Percentiles rank a stretch among this genome's conserved stretches.
These are phyloP conservation scores for Chondrus crispus DNA, from an alignment of 23 red algal genomes.

Conservation along the genomic window DNA sequence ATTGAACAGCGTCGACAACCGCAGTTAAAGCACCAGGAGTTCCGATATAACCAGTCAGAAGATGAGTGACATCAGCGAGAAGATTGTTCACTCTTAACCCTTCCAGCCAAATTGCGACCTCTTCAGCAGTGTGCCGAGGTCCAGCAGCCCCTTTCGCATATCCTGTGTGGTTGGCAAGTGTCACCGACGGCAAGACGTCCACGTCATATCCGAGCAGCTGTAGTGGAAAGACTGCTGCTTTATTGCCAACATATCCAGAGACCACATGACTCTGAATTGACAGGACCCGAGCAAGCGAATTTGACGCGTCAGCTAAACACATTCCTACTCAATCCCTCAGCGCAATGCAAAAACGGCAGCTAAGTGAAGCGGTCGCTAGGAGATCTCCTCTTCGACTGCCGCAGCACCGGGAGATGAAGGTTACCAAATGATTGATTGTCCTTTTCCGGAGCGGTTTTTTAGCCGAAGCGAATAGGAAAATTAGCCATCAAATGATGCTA, in stretches of 20 bases:
- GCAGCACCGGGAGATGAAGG: too few relatives aligned
- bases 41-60: constrained; percentile 87
- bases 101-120: constrained; percentile 42
- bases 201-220: constrained; percentile 96
- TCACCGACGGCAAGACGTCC: constrained; percentile 81
- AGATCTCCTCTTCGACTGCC: too few relatives aligned
- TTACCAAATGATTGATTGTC: too few relatives aligned
- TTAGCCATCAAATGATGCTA: too few relatives aligned
- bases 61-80: constrained; percentile 55
- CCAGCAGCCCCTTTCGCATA: constrained; percentile 73
- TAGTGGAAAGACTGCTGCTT: constrained; percentile 85
- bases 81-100: constrained; percentile 80
- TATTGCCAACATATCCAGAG: constrained; percentile 92
- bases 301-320: too few relatives aligned
- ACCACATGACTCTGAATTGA: constrained; percentile 93
- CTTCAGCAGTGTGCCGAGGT: constrained; percentile 27
- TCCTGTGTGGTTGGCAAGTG: constrained; percentile 96
- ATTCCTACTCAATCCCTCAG: too few relatives aligned
- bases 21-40: constrained; percentile 30
- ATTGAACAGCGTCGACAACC: constrained; percentile 42
- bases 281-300: too few relatives aligned
- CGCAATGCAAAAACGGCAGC: too few relatives aligned
- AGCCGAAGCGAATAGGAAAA: too few relatives aligned
- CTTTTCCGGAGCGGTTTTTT: too few relatives aligned
- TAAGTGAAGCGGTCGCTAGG: too few relatives aligned